Evolutionary conservation across 768 basidiomycete species (phyloP).

Genomic region (Boletus rubroflammeus): DNA sequence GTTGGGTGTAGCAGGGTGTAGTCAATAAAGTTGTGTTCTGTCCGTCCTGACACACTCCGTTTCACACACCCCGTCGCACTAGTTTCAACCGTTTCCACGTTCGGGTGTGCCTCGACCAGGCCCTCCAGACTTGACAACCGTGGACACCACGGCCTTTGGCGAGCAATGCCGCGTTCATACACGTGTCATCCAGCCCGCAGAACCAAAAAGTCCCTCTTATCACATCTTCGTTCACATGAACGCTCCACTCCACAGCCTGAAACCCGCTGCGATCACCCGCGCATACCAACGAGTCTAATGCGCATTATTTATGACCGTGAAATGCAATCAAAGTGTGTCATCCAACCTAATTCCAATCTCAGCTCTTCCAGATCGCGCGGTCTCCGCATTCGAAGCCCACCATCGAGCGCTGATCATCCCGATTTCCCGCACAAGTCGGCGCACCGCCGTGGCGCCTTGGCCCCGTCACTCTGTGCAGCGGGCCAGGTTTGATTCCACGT

Average conservation of each 20-base stretch:
- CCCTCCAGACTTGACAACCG: conserved; percentile 9
- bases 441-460: background rate
- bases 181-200: conserved; percentile 21
- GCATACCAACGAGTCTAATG: conserved; percentile 5
- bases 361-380: conserved; percentile 21
- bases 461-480: background rate
- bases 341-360: conserved; percentile 24
- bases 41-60: background rate
- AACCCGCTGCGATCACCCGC: conserved; percentile 5
- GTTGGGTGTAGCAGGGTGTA: background rate
- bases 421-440: conserved; percentile 21
- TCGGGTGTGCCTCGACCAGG: conserved; percentile 2
- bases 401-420: conserved; percentile 14
- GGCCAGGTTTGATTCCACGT: background rate
- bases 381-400: conserved; percentile 13
- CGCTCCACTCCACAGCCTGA: conserved; percentile 8
- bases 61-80: background rate
- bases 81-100: conserved; percentile 11
- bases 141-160: conserved; percentile 21
- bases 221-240: conserved; percentile 21
- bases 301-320: conserved; percentile 10
- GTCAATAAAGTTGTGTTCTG: background rate
- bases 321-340: conserved; percentile 16
- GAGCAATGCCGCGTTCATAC: conserved; percentile 1
- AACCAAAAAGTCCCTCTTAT: conserved; percentile 5